A percentile compares a stretch with the other conserved stretches of the same genome.
These are phyloP conservation scores for Quercus dentata DNA, from an alignment of 306 rosid species.

Conservation along the genomic window DNA sequence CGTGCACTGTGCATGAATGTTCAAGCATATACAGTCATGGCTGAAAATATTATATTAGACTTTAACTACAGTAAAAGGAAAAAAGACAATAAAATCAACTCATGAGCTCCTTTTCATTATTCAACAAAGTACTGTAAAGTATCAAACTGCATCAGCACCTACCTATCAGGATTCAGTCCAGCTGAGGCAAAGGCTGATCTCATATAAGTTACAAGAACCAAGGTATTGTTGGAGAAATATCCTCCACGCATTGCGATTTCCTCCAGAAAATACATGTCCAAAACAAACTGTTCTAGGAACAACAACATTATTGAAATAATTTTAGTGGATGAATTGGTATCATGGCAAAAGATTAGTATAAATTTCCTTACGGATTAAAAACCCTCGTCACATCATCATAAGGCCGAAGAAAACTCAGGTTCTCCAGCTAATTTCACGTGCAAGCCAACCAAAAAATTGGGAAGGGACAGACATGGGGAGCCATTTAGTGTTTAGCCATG, in stretches of 20 bases:
- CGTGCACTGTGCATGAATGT: not conserved
- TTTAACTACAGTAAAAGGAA: not conserved
- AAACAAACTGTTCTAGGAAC: conserved; percentile 44
- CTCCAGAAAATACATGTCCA: conserved; percentile 71
- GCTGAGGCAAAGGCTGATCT: conserved; percentile 54
- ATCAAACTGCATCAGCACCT: not conserved
- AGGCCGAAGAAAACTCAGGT: not conserved
- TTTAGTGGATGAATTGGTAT: conserved; percentile 11
- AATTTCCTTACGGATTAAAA: not conserved
- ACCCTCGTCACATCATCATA: not conserved
- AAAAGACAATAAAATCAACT: not conserved
- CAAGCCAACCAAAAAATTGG: not conserved
- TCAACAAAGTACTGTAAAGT: not conserved
- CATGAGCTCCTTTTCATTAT: not conserved
- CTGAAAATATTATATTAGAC: not conserved
- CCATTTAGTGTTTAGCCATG: not conserved
- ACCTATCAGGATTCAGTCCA: conserved; percentile 60
- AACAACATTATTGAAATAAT: conserved; percentile 14
- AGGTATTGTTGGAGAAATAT: conserved; percentile 52
- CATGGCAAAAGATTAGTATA: not conserved
- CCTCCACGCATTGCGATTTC: conserved; percentile 64
- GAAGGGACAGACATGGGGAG: not conserved
- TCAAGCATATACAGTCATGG: not conserved
- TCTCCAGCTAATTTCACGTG: not conserved
- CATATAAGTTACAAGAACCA: conserved; percentile 51